Base-by-base conservation (phyloP, 2,329 filamentous ascomycete species). In the Pseudonectria foliicola region DNA sequence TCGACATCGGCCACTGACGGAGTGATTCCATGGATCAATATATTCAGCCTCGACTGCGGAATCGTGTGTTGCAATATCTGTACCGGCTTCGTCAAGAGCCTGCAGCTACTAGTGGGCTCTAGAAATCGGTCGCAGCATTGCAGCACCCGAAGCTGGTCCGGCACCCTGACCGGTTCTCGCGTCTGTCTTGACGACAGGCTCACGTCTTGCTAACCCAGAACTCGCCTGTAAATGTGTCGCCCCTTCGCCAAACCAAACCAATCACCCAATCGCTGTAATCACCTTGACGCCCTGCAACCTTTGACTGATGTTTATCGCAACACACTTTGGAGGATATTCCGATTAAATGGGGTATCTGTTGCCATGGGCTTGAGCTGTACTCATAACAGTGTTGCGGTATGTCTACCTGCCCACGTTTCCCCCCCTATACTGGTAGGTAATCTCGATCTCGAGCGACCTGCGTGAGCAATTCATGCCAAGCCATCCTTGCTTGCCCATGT, bases 11-110 rank as follows among this genome's bases (percentile, higher is more conserved):
- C 50, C 46, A 41, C 45, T 52, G 49, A 49, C 52, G 51, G 48
- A 43, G 53, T 56, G 56, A 56, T 53, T 46, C 50, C 46, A 42
- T 53, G 52, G 52, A 50, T 49, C 53, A 53, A 53, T 55, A 55
- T 51, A 43, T 40, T 45, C 50, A 52, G 43, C 53, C 46, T 53
- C 56, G 54, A 52, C 50, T 52, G 51, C 55, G 49, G 48, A 48
- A 43, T 45, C 43, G 43, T 52, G 46, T 43, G 48, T 47, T 36
- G 43, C 54, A 54, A 48, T 49, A 46, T 48, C 40, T 46, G 53
- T 60, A 55, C 52, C 53, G 33, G 49, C 29, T 43, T 49, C 47
- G 43, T 42, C 39, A 42, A 39, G 40, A 48, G 39, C 43, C 44
- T 40, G 34, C 42, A 49, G 38, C 46, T 33, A 31, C 33, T 28